Conservation (phyloP, 495 filamentous ascomycete genomes). For the Aspergillus ellipticus region DNA sequence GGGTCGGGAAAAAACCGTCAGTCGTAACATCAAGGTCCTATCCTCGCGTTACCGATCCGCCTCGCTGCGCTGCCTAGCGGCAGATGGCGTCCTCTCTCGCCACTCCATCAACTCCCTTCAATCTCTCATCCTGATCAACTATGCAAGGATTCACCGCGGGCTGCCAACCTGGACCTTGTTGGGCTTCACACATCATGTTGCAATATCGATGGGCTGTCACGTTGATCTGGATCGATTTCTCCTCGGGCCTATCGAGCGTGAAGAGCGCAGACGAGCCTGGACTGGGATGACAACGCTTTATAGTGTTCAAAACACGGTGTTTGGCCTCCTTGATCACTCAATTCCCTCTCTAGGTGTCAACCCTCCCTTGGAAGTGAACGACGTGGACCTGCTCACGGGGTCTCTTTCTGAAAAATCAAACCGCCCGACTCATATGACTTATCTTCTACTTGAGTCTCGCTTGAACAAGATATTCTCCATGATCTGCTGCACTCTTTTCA, state of each 20-base stretch:
- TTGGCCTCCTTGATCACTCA: conserved; percentile 28
- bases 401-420: conserved; percentile 20
- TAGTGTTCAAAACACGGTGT: conserved; percentile 38
- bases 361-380: conserved; percentile 42
- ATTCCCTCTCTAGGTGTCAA: conserved; percentile 32
- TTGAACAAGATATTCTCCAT: conserved; percentile 38
- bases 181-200: conserved; percentile 45
- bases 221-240: conserved; percentile 42
- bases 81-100: conserved; percentile 40
- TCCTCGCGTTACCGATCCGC: conserved; percentile 43
- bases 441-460: conserved; percentile 41
- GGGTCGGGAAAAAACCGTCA: conserved; percentile 37
- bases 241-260: conserved; percentile 40
- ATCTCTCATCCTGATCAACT: conserved; percentile 41
- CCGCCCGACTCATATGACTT: conserved; percentile 47
- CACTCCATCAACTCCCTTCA: conserved; percentile 47
- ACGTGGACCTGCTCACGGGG: conserved; percentile 39
- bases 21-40: conserved; percentile 39
- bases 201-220: conserved; percentile 47
- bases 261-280: conserved; percentile 46
- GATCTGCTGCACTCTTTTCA: conserved; percentile 42
- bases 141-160: conserved; percentile 40
- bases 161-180: conserved; percentile 40
- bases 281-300: conserved; percentile 44
- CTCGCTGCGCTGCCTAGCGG: conserved; percentile 41